phyloP scores from a whole-genome alignment of 176 grass and related monocot genomes.

The Miscanthus lutarioriparius region DNA sequence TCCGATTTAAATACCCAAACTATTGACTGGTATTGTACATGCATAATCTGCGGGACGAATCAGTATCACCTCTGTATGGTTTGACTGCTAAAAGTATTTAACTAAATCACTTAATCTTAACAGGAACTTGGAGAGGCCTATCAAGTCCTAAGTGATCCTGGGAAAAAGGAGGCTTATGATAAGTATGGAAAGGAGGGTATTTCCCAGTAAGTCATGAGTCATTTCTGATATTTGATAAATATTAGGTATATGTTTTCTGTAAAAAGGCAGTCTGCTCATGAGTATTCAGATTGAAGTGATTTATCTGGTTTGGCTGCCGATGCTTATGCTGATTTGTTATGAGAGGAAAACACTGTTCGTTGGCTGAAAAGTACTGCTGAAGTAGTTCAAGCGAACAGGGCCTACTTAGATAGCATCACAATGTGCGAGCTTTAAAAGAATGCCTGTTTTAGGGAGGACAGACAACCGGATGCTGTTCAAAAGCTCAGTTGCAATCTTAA shows the following conservation, averaged over 20 bases:
- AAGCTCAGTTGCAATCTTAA: background rate
- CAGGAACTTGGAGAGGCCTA: constrained; percentile 96
- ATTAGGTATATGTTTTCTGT: background rate
- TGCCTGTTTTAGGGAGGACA: background rate
- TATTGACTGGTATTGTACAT: background rate
- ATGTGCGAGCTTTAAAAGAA: background rate
- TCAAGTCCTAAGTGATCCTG: constrained; percentile 91
- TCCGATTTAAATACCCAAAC: background rate
- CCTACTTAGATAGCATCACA: background rate
- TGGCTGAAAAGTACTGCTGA: no score
- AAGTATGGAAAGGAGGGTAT: constrained; percentile 91
- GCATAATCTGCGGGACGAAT: background rate
- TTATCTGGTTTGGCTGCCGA: background rate
- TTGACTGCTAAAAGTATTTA: background rate
- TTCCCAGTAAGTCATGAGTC: constrained; percentile 59
- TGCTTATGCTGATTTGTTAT: no score
- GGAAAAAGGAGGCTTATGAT: constrained; percentile 84
- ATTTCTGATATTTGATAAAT: background rate
- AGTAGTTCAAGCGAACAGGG: no score
- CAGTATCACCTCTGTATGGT: background rate
- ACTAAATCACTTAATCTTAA: constrained; percentile 24
- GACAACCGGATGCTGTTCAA: background rate
- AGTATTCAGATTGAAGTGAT: constrained; percentile 4
- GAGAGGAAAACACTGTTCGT: no score
- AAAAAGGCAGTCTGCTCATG: background rate